Conservation (phyloP, 768 basidiomycete genomes). For the Pleurotus ostreatus region DNA sequence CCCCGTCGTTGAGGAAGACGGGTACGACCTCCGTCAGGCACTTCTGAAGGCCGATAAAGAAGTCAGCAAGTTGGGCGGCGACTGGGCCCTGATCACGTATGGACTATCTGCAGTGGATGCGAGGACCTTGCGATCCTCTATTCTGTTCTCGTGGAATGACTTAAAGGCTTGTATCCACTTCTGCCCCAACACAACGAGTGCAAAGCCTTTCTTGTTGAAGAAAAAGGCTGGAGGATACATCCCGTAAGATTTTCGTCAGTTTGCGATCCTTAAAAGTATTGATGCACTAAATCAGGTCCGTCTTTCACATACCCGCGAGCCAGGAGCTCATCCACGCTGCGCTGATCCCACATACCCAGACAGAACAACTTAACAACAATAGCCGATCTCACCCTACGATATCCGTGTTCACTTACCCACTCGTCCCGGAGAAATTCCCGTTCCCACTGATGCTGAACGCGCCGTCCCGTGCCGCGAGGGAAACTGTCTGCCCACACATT, state of each 20-base stretch:
- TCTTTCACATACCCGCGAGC: conserved; percentile 1
- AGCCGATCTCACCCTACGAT: neutral
- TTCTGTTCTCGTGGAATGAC: neutral
- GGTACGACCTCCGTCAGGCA: neutral
- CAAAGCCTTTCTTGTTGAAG: conserved; percentile 1
- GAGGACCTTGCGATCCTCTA: neutral
- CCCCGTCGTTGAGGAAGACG: neutral
- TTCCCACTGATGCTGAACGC: conserved; percentile 4
- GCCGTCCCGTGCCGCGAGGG: neutral
- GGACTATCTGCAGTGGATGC: neutral
- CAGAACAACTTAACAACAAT: neutral
- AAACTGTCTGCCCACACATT: conserved; percentile 3
- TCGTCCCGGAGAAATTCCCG: neutral
- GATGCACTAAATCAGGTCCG: neutral
- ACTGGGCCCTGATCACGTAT: conserved; percentile 8
- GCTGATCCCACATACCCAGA: neutral
- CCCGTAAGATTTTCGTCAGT: neutral
- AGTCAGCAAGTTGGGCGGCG: neutral
- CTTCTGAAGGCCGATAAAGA: neutral
- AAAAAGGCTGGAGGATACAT: neutral
- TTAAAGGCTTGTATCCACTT: conserved; percentile 3
- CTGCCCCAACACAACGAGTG: neutral
- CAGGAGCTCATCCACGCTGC: conserved; percentile 3
- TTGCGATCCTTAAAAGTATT: neutral
- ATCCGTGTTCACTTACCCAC: conserved; percentile 4